phyloP scores from a whole-genome alignment of 2,329 filamentous ascomycete genomes.

The Exophiala mesophila region DNA sequence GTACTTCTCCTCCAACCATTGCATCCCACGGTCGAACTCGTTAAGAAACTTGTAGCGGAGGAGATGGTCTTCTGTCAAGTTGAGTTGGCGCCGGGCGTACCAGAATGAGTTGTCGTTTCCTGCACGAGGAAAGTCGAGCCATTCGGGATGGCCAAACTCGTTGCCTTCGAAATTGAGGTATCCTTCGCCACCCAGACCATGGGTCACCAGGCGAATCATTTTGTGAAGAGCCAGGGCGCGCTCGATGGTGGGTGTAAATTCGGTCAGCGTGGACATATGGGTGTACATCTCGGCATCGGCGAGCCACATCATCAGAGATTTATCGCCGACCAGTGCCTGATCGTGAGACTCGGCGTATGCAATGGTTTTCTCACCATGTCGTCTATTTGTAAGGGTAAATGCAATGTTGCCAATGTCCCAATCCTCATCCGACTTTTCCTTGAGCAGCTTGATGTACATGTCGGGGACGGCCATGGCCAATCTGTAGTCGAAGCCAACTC shows the following conservation, averaged over 20 bases:
- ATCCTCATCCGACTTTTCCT: conserved; percentile 82
- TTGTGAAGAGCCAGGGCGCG: conserved; percentile 92
- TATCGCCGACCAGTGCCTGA: conserved; percentile 95
- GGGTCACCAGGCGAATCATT: conserved; percentile 91
- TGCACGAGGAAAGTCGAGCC: conserved; percentile 94
- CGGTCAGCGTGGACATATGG: conserved; percentile 83
- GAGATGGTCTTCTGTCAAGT: conserved; percentile 78
- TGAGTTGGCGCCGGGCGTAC: conserved; percentile 89
- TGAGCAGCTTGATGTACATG: conserved; percentile 98
- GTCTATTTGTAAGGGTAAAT: conserved; percentile 84
- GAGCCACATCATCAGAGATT: conserved; percentile 95
- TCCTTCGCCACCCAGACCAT: conserved; percentile 86
- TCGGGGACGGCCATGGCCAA: conserved; percentile 97
- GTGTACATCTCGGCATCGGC: conserved; percentile 97
- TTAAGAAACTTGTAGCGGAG: conserved; percentile 89
- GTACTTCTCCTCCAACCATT: conserved; percentile 77
- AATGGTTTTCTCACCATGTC: conserved; percentile 96
- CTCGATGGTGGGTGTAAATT: conserved; percentile 83
- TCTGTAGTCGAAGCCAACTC: conserved; percentile 94
- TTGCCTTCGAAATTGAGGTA: conserved; percentile 99
- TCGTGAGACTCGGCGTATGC: conserved; percentile 97
- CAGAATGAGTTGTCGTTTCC: conserved; percentile 92
- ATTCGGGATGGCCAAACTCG: conserved; percentile 97
- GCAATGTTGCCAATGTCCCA: conserved; percentile 86
- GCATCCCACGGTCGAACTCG: conserved; percentile 90